Evolutionary conservation across 2,329 filamentous ascomycete genomes (phyloP), one percentile per base, ranked within the genome.

Genomic region (Beauveria asiatica): DNA sequence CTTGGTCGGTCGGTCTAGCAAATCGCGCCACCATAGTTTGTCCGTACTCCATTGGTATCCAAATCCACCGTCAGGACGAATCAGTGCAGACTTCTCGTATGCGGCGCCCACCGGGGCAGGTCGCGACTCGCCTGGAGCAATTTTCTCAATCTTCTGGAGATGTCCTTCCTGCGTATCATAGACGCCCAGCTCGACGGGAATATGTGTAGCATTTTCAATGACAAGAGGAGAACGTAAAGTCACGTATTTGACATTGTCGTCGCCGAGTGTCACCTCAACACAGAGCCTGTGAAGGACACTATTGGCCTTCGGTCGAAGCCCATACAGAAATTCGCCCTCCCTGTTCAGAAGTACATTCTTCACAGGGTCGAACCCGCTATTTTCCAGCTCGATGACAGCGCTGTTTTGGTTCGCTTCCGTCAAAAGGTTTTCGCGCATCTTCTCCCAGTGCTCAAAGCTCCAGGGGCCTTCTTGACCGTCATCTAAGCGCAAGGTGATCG

Each of bases 211-310:
- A 73, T 99, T 99, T 71, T 99, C 94, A 8, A 99, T 86, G 0
- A 97, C 76, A 1, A 99, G 77, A 1, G 94, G 94, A 19, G 93
- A 97, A 27, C 94, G 85, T 68, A 99, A 86, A 1, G 92, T 99
- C 69, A 99, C 95, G 71, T 96, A 95, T 76, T 99, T 99, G 75
- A 99, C 90, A 68, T 97, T 97, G 76, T 99, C 93, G 0, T 84
- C 77, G n/a, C 92, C 94, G 25, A 99, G 81, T 57, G 84, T 90
- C 57, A 99, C 88, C 61, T 99, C 94, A 0, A 97, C 92, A 25
- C 97, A 84, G 19, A 99, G 82, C 23, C 92, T 88, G 72, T 99
- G 95, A 64, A 93, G 81, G 3, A 96, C 82, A 61, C 89, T 83
- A 68, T 96, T 89, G 63, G 91, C 88, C 71, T 92, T 90, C 2